A percentile compares a stretch with the other conserved stretches of the same genome.
Evolutionary conservation across 192 early-diverging fungal genomes (phyloP).

Genomic region (Lunasporangiospora selenospora): DNA sequence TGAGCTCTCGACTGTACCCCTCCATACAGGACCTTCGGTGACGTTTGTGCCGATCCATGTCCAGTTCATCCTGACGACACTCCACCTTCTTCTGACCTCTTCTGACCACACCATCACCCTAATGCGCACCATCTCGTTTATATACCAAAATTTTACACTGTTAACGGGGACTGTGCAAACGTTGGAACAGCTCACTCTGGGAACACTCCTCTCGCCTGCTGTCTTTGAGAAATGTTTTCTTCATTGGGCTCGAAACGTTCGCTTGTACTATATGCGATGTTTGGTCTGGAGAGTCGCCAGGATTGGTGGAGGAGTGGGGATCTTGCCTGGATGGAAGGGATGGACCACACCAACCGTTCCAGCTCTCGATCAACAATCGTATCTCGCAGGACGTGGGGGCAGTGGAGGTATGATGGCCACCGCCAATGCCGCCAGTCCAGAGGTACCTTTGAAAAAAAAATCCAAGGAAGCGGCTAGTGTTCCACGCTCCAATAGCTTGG

Average conservation of each 20-base stretch:
- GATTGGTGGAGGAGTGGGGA: slow-evolving; percentile 39
- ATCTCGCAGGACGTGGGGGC: not conserved
- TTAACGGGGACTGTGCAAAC: slow-evolving; percentile 45
- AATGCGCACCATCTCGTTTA: slow-evolving; percentile 55
- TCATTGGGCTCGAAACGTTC: slow-evolving; percentile 59
- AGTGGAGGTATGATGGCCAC: slow-evolving; percentile 25
- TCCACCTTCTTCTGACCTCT: slow-evolving; percentile 43
- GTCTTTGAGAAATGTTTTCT: slow-evolving; percentile 57
- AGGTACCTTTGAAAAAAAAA: slow-evolving; percentile 7
- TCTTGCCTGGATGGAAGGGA: slow-evolving; percentile 35
- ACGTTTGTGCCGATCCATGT: slow-evolving; percentile 45
- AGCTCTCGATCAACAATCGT: not conserved
- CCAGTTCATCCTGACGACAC: slow-evolving; percentile 49
- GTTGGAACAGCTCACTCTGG: slow-evolving; percentile 45
- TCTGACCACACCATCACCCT: slow-evolving; percentile 57
- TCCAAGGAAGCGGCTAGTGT: slow-evolving; percentile 15
- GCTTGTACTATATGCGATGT: slow-evolving; percentile 54
- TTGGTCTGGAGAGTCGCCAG: slow-evolving; percentile 55
- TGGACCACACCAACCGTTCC: slow-evolving; percentile 6
- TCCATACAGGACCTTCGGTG: slow-evolving; percentile 3
- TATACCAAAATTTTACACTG: slow-evolving; percentile 57
- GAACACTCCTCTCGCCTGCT: slow-evolving; percentile 35
- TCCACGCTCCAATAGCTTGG: slow-evolving; percentile 2
- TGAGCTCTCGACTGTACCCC: slow-evolving; percentile 23
- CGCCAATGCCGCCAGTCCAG: not conserved